These are phyloP conservation scores for Pharus latifolius DNA, from an alignment of 176 grass and related monocot genomes.

Conservation along the genomic window DNA sequence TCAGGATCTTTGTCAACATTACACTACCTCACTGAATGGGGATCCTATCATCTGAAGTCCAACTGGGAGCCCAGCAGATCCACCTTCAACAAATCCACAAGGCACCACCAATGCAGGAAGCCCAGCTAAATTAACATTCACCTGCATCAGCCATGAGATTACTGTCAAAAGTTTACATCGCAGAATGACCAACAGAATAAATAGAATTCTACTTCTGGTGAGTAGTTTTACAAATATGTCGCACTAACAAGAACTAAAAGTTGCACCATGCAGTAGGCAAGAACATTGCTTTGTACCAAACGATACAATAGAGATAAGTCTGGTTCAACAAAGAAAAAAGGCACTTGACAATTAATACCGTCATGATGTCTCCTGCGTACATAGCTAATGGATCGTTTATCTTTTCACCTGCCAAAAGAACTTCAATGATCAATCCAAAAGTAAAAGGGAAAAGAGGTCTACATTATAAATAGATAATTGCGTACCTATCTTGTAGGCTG, in stretches of 20 bases:
- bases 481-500: slow-evolving; percentile 91
- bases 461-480: background rate
- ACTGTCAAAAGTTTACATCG: background rate
- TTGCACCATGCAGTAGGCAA: background rate
- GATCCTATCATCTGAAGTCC: slow-evolving; percentile 87
- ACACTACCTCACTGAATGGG: slow-evolving; percentile 64
- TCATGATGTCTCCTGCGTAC: slow-evolving; percentile 96
- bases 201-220: background rate
- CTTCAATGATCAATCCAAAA: background rate
- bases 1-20: background rate
- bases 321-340: background rate
- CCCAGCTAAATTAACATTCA: slow-evolving; percentile 91
- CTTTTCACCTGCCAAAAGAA: slow-evolving; percentile 73
- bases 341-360: slow-evolving; percentile 35
- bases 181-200: background rate
- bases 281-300: background rate
- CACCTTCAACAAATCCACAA: slow-evolving; percentile 82
- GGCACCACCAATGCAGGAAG: slow-evolving; percentile 82
- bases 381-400: slow-evolving; percentile 89
- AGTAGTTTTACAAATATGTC: background rate
- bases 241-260: background rate
- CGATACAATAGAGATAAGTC: background rate
- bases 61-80: slow-evolving; percentile 62
- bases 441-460: background rate
- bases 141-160: slow-evolving; percentile 31